A percentile compares a stretch with the other conserved stretches of the same genome.
These are phyloP conservation scores for Hymenochaete sp. DNA, from an alignment of 1,284 basidiomycete species.

Conservation along the genomic window DNA sequence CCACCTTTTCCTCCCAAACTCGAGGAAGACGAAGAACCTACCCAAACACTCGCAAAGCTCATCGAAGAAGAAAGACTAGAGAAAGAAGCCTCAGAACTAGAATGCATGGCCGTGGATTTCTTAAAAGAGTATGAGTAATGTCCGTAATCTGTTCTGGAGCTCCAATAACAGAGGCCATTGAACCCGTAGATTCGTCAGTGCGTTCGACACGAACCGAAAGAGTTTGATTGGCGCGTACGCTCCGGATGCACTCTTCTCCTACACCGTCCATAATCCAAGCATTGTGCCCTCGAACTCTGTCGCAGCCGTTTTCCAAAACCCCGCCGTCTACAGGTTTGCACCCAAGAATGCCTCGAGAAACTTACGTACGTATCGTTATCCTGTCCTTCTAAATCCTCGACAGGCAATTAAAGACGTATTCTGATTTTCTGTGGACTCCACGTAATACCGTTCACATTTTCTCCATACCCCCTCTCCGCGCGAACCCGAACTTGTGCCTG, in stretches of 20 bases:
- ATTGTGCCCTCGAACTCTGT: slow-evolving; percentile 3
- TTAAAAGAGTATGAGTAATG: slow-evolving; percentile 5
- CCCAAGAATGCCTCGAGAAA: slow-evolving; percentile 13
- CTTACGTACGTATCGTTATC: slow-evolving; percentile 5
- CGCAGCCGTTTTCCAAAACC: slow-evolving; percentile 6
- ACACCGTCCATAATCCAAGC: slow-evolving; percentile 10
- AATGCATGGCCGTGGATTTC: slow-evolving; percentile 14
- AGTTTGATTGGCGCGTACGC: slow-evolving; percentile 9
- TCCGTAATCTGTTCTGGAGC: neutral
- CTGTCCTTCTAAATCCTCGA: neutral
- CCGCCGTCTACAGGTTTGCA: slow-evolving; percentile 10
- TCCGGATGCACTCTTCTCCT: slow-evolving; percentile 12
- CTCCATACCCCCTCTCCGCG: neutral
- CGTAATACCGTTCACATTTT: neutral
- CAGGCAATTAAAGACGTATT: too few species aligned
- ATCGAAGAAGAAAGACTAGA: slow-evolving; percentile 2
- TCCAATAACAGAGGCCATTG: neutral
- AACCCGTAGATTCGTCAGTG: slow-evolving; percentile 3
- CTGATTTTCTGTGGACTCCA: neutral
- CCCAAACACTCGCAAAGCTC: too few species aligned
- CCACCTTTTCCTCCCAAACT: neutral
- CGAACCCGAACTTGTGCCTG: neutral
- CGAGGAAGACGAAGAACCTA: too few species aligned
- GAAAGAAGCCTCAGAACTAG: slow-evolving; percentile 8
- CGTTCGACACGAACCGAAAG: slow-evolving; percentile 14